Conservation (phyloP, 352 stramenopile genomes). For the Globisporangium carolinianum region DNA sequence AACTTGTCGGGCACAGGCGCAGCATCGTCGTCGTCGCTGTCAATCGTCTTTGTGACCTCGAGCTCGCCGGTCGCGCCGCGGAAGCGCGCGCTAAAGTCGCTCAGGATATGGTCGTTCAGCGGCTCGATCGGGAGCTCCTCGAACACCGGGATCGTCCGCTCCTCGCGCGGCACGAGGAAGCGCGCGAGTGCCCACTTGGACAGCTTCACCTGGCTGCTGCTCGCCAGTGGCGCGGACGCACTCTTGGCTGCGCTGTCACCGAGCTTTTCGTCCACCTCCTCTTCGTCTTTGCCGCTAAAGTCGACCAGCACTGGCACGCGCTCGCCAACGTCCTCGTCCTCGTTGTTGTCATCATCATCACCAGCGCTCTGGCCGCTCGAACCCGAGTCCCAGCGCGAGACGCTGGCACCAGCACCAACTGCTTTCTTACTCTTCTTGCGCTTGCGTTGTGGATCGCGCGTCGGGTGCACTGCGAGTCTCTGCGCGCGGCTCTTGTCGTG, state of each 20-base stretch:
- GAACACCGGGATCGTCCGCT: slow-evolving; percentile 41
- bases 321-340: slow-evolving; percentile 40
- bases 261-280: slow-evolving; percentile 16
- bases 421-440: slow-evolving; percentile 17
- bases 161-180: slow-evolving; percentile 53
- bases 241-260: slow-evolving; percentile 17
- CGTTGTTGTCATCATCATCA: slow-evolving; percentile 8
- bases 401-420: slow-evolving; percentile 2
- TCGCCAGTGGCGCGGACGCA: neutral
- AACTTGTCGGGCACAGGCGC: slow-evolving; percentile 18
- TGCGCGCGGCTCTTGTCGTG: slow-evolving; percentile 25
- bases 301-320: slow-evolving; percentile 20
- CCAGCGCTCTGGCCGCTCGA: slow-evolving; percentile 9
- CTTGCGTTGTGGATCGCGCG: slow-evolving; percentile 7
- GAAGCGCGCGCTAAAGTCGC: slow-evolving; percentile 70
- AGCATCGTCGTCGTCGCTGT: slow-evolving; percentile 19
- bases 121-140: slow-evolving; percentile 67
- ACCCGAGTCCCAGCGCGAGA: slow-evolving; percentile 64
- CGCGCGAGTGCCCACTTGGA: slow-evolving; percentile 66
- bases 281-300: slow-evolving; percentile 6
- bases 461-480: slow-evolving; percentile 25
- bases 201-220: slow-evolving; percentile 27
- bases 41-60: slow-evolving; percentile 36
- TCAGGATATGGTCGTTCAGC: slow-evolving; percentile 82
- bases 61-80: slow-evolving; percentile 44